Evolutionary conservation across 2,329 filamentous ascomycete species (phyloP).

Genomic region (Aspergillus persii): DNA sequence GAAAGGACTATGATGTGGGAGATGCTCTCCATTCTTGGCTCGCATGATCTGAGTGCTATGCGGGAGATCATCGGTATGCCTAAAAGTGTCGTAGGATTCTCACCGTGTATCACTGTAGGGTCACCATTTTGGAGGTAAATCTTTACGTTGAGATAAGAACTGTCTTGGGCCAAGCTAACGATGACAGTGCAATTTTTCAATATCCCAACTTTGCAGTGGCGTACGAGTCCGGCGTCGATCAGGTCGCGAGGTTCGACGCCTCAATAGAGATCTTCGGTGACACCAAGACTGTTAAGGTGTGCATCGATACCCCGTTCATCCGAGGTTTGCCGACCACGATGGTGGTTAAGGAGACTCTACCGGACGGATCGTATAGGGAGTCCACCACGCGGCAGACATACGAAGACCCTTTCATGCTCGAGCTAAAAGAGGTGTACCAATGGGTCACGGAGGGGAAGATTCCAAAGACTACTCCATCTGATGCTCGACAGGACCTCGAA

Average conservation of each 20-base stretch:
- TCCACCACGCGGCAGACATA: constrained; percentile 46
- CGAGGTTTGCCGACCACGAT: constrained; percentile 57
- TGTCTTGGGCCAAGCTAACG: constrained; percentile 17
- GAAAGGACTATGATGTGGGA: constrained; percentile 33
- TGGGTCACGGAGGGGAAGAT: constrained; percentile 37
- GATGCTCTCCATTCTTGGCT: constrained; percentile 43
- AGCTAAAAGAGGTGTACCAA: constrained; percentile 42
- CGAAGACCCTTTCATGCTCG: constrained; percentile 46
- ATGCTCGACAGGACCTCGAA: constrained; percentile 44
- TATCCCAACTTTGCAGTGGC: constrained; percentile 49
- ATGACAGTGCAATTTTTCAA: constrained; percentile 32
- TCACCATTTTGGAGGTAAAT: too few relatives aligned
- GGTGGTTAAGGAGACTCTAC: constrained; percentile 44
- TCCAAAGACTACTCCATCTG: constrained; percentile 42
- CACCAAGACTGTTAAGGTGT: constrained; percentile 53
- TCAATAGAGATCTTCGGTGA: constrained; percentile 47
- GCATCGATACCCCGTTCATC: constrained; percentile 59
- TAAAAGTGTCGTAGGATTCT: constrained; percentile 35
- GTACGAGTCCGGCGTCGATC: constrained; percentile 57
- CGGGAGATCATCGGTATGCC: constrained; percentile 54
- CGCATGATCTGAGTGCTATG: constrained; percentile 55
- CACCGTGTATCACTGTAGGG: too few relatives aligned
- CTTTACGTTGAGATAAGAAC: too few relatives aligned
- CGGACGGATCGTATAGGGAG: constrained; percentile 39
- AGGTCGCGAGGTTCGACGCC: constrained; percentile 43